These are phyloP conservation scores for Beauveria brongniartii DNA, from an alignment of 2,329 filamentous ascomycete species.

Conservation along the genomic window DNA sequence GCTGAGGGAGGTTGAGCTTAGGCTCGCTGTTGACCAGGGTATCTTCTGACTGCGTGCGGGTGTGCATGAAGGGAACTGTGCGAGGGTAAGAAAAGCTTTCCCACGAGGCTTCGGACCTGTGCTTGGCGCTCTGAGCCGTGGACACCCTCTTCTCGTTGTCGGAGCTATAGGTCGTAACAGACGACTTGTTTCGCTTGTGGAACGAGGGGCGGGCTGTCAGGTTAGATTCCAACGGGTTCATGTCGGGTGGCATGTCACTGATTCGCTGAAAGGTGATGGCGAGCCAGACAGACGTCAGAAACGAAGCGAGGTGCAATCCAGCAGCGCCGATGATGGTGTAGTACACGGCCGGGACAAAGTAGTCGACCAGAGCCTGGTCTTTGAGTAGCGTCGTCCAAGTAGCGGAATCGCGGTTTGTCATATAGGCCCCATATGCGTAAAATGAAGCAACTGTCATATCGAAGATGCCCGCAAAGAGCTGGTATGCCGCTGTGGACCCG, in stretches of 20 bases:
- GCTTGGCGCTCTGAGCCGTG: slow-evolving; percentile 32
- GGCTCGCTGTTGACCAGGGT: slow-evolving; percentile 48
- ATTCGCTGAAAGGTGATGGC: slow-evolving; percentile 76
- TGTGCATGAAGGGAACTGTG: slow-evolving; percentile 73
- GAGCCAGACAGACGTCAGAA: slow-evolving; percentile 66
- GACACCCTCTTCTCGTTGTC: slow-evolving; percentile 53
- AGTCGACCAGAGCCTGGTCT: slow-evolving; percentile 44
- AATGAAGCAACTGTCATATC: slow-evolving; percentile 53
- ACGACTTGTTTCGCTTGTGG: slow-evolving; percentile 69
- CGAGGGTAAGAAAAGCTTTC: slow-evolving; percentile 40
- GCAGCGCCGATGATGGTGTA: slow-evolving; percentile 56
- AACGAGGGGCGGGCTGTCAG: slow-evolving; percentile 58
- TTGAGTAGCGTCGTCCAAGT: slow-evolving; percentile 63
- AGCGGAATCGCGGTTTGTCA: slow-evolving; percentile 33
- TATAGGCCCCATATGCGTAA: slow-evolving; percentile 47
- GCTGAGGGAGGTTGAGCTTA: slow-evolving; percentile 44
- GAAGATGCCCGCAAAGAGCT: slow-evolving; percentile 69
- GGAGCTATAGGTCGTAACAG: slow-evolving; percentile 39
- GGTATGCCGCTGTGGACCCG: slow-evolving; percentile 78
- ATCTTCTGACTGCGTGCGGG: slow-evolving; percentile 55
- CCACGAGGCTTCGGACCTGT: slow-evolving; percentile 35
- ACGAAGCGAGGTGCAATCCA: slow-evolving; percentile 61
- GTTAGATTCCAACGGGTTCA: slow-evolving; percentile 88
- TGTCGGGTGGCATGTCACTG: slow-evolving; percentile 73
- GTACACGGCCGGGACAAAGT: slow-evolving; percentile 60